Evolutionary conservation across 2,329 filamentous ascomycete species (phyloP).

Genomic region (Byssothecium circinans): DNA sequence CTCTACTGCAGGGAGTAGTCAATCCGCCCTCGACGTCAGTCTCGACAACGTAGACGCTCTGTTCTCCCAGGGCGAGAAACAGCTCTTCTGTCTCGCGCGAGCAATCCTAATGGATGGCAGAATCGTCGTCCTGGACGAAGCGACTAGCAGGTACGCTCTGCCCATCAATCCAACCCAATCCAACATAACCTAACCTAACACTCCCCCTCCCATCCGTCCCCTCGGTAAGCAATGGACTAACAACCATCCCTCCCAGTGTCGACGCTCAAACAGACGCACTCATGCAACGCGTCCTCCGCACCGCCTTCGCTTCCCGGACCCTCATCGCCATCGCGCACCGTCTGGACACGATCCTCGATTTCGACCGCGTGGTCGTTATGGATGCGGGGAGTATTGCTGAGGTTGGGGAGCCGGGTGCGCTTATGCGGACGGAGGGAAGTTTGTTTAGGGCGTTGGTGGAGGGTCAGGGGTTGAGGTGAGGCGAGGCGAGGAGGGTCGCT

Average conservation of each 20-base stretch:
- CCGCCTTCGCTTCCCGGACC: slow-evolving; percentile 76
- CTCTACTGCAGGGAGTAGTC: not conserved
- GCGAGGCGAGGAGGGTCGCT: not conserved
- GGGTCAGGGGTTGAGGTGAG: slow-evolving; percentile 11
- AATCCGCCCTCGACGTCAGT: slow-evolving; percentile 12
- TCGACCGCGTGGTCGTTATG: slow-evolving; percentile 89
- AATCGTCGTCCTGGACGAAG: slow-evolving; percentile 23
- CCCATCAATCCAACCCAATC: no score
- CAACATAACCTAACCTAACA: no score
- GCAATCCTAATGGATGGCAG: slow-evolving; percentile 50
- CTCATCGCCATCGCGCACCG: slow-evolving; percentile 94
- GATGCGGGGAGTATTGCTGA: slow-evolving; percentile 86
- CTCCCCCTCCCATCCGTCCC: no score
- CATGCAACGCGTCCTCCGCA: slow-evolving; percentile 88
- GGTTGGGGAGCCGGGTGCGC: slow-evolving; percentile 57
- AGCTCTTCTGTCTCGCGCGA: slow-evolving; percentile 62
- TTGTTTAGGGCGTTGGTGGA: slow-evolving; percentile 18
- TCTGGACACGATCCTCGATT: slow-evolving; percentile 91
- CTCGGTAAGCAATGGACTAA: not conserved
- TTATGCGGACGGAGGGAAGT: slow-evolving; percentile 12
- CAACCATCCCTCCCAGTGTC: slow-evolving; percentile 55
- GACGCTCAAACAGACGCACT: slow-evolving; percentile 91
- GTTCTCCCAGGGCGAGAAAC: slow-evolving; percentile 45
- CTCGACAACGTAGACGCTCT: slow-evolving; percentile 13
- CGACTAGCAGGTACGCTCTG: slow-evolving; percentile 17